Base-by-base conservation (phyloP, 306 rosid species). In the Pachyrhizus erosus region DNA sequence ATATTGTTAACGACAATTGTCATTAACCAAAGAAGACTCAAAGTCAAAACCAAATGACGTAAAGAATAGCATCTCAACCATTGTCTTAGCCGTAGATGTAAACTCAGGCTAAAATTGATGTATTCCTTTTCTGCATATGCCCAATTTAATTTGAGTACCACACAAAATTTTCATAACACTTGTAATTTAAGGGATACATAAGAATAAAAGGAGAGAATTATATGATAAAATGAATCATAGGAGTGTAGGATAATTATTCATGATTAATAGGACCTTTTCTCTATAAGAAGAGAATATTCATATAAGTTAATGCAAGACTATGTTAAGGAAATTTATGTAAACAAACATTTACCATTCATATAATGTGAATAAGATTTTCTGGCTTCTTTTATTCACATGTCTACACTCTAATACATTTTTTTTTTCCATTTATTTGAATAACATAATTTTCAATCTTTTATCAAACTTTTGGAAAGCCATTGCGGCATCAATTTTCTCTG, bases 31-130 rank as follows among this genome's bases (percentile, higher is more conserved):
- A 29, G 46, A 48, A 23, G 21, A 24, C 23, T 17, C 20, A 11
- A 21, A 33, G 7, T 33, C 33, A 62, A 61, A 62, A 60, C 26
- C 42, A 51, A 71, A 72, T 70, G 79, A 70, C 15, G 58, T 75
- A 34, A 26, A 67, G 2, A 62, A 26, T 3, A 18, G 68, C 34
- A n/a, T 39, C 24, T 31, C 20, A 27, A 21, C 37, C 49, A 0
- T 11, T 68, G 77, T 68, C 77, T 55, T 42, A 26, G 3, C 52
- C 7, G 2, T 24, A 74, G 8, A 39, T 52, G 37, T 34, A 62
- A 61, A 20, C 21, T 40, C 1, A 15, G 67, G 57, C 37, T 24
- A 34, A 45, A 77, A n/a, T 15, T 43, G 2, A 8, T 24, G 14
- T 39, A 2, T 7, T 52, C 4, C 21, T 55, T 12, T 34, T 21